A percentile compares a stretch with the other conserved stretches of the same genome.
Conservation (phyloP, 805 yeast species). For the Saccharomycopsis sp. region DNA sequence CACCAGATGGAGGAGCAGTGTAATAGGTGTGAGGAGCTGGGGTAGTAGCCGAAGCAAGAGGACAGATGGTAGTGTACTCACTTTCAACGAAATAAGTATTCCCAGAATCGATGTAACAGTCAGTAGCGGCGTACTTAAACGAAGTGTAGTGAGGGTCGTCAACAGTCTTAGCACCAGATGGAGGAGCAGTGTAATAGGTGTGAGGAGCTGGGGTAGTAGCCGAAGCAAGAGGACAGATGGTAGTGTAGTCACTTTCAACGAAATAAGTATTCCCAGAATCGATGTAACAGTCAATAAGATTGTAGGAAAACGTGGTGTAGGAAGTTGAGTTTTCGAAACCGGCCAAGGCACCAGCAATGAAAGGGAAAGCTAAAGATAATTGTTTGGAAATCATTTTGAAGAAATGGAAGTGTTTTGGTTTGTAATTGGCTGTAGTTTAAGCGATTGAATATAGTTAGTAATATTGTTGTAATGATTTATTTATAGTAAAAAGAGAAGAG, state of each 20-base stretch:
- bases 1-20: not conserved
- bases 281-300: too few relatives aligned
- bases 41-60: slow-evolving; percentile 11
- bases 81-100: slow-evolving; percentile 20
- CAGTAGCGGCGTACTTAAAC: not conserved
- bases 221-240: slow-evolving; percentile 23
- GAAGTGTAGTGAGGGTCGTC: not conserved
- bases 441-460: not conserved
- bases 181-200: not conserved
- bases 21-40: not conserved
- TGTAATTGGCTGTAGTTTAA: not conserved
- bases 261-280: slow-evolving; percentile 10
- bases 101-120: not conserved
- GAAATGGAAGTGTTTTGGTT: not conserved
- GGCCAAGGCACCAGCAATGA: not conserved
- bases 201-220: not conserved
- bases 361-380: not conserved
- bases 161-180: not conserved
- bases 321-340: not conserved
- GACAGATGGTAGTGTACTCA: slow-evolving; percentile 24
- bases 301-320: too few relatives aligned
- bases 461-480: not conserved
- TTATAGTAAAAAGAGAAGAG: not conserved
- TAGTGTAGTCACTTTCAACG: slow-evolving; percentile 22
- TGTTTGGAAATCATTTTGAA: not conserved